Conservation (phyloP, 2,329 filamentous ascomycete species). For the Chaetomium strumarium region DNA sequence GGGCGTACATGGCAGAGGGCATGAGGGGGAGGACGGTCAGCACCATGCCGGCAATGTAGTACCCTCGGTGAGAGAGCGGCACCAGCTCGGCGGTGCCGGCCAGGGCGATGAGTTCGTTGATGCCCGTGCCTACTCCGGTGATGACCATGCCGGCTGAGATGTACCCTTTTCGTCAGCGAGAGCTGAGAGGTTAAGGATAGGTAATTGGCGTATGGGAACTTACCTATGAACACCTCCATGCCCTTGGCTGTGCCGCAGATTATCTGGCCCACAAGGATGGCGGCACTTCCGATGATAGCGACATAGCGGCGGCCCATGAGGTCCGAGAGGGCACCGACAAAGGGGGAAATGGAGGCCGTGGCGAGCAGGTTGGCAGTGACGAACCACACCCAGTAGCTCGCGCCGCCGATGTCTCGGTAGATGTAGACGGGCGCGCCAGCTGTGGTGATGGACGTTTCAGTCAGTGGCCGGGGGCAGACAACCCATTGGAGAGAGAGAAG, state of each 20-base stretch:
- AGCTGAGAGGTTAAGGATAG: too few relatives aligned
- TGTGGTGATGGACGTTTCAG: neutral
- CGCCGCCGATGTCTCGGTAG: slow-evolving; percentile 55
- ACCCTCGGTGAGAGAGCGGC: slow-evolving; percentile 57
- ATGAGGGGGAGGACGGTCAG: slow-evolving; percentile 58
- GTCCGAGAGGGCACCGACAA: slow-evolving; percentile 62
- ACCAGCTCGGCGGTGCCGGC: slow-evolving; percentile 64
- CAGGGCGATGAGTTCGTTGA: slow-evolving; percentile 63
- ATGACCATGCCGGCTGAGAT: slow-evolving; percentile 43
- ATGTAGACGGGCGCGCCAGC: slow-evolving; percentile 33
- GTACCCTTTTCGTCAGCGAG: too few relatives aligned
- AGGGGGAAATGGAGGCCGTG: slow-evolving; percentile 51
- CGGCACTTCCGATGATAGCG: slow-evolving; percentile 45
- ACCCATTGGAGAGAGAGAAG: neutral
- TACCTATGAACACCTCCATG: slow-evolving; percentile 58
- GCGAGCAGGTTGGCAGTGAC: slow-evolving; percentile 48
- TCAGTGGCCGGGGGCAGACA: neutral
- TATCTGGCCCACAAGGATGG: slow-evolving; percentile 55
- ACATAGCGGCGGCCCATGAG: slow-evolving; percentile 57
- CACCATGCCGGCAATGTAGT: slow-evolving; percentile 55
- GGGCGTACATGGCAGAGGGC: slow-evolving; percentile 56
- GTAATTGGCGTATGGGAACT: slow-evolving; percentile 10
- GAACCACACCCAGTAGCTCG: slow-evolving; percentile 58
- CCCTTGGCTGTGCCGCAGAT: slow-evolving; percentile 50
- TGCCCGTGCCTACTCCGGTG: slow-evolving; percentile 58